phyloP scores from a whole-genome alignment of 2,329 filamentous ascomycete genomes.

The Alternaria ventricosa region DNA sequence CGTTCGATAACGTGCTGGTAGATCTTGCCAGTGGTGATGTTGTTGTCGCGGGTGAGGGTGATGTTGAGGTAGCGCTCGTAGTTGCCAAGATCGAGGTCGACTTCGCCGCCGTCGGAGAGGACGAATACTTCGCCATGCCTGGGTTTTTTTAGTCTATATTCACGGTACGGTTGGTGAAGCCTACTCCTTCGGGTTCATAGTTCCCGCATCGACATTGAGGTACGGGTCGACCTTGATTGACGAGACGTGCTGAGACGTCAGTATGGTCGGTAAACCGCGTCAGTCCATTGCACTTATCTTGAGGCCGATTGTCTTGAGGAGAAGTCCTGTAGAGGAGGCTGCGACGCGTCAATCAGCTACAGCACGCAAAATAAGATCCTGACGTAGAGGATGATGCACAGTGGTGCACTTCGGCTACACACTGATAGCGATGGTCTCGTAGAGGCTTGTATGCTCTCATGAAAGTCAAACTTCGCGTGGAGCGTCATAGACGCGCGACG shows the following conservation, averaged over 20 bases:
- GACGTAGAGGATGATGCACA: not conserved
- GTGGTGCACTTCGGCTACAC: not conserved
- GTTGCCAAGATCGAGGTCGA: slow-evolving; percentile 77
- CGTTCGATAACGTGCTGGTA: slow-evolving; percentile 87
- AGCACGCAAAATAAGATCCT: not conserved
- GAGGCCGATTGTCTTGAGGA: slow-evolving; percentile 81
- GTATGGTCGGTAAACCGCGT: slow-evolving; percentile 25
- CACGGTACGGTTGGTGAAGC: slow-evolving; percentile 32
- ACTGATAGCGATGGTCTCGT: not conserved
- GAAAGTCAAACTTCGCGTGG: not conserved
- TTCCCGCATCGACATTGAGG: slow-evolving; percentile 78
- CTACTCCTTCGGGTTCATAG: slow-evolving; percentile 71
- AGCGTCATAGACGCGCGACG: not conserved
- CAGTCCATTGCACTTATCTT: slow-evolving; percentile 65
- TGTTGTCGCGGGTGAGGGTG: slow-evolving; percentile 83
- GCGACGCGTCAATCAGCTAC: slow-evolving; percentile 38
- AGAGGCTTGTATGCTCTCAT: not conserved
- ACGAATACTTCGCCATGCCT: slow-evolving; percentile 92
- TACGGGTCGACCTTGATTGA: slow-evolving; percentile 76
- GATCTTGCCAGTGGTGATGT: slow-evolving; percentile 97
- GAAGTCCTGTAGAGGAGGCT: slow-evolving; percentile 74
- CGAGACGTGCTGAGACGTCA: slow-evolving; percentile 61
- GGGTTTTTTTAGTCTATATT: slow-evolving; percentile 17
- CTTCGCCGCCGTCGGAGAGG: slow-evolving; percentile 80
- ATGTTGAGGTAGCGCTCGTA: slow-evolving; percentile 84